Evolutionary conservation across 202 grass and related monocot genomes (phyloP), one percentile per base, ranked within the genome.

Genomic region (Eragrostis tef): DNA sequence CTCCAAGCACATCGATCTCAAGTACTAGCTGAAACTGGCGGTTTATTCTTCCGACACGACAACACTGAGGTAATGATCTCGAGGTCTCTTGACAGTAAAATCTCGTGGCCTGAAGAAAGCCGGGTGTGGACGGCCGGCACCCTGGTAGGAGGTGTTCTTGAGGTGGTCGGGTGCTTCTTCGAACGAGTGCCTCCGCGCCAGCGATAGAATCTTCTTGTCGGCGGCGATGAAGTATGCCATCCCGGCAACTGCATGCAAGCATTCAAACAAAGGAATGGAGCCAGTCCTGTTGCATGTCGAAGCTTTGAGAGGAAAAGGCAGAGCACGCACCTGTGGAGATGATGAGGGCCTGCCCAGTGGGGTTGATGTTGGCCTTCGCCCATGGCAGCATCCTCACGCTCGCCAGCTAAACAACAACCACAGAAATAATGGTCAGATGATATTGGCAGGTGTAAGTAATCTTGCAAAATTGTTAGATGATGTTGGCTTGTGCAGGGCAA

Each of bases 221-320:
- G 93, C 89, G 10, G 87, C 93, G 14, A 92, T 74, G 79, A 93
- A 96, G 71, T 92, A 93, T 0, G 93, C 88, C 88, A 90, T 85
- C 1, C 93, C 90, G 9, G 93, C 93, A 39, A 75, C 90, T 80
- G 79, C 29, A n/a, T 87, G 78, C 21, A 84, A 52, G 16, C 11
- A 42, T 0, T 11, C 2, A 42, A 36, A 15, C 0, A 36, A 29
- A 7, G 6, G 0, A 8, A 17, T 44, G 42, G 7, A 44, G 42
- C 42, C 42, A 44, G 4, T 6, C 2, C 9, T 44, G 9, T 9
- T 44, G 41, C 41, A 44, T 44, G 43, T 44, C 2, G 43, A 44
- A 44, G 43, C 43, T 8, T 6, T 44, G 9, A 6, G 5, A 20
- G 36, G 6, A 8, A 2, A 54, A 6, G 19, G 52, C 5, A 54